phyloP scores from a whole-genome alignment of 768 basidiomycete genomes.

The Candolleomyces aberdarensis region DNA sequence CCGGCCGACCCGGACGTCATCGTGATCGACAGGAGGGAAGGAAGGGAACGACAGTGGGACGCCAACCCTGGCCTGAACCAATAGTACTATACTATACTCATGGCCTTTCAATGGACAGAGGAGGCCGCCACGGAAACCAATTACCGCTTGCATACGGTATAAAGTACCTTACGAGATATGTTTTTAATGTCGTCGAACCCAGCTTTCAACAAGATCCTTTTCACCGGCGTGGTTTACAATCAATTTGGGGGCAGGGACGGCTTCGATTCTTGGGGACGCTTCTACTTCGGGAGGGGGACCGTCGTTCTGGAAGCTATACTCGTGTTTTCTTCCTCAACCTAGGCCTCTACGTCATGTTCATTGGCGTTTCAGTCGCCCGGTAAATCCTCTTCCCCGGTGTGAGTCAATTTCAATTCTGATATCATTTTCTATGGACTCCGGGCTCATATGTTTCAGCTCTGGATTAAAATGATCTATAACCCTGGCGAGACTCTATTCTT shows the following conservation, averaged over 20 bases:
- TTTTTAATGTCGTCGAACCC: neutral
- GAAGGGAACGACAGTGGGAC: too few species aligned
- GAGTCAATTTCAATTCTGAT: too few species aligned
- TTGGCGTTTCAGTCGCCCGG: slow-evolving; percentile 39
- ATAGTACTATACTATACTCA: neutral
- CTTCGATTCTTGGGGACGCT: slow-evolving; percentile 54
- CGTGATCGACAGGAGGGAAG: too few species aligned
- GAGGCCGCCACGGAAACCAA: slow-evolving; percentile 3
- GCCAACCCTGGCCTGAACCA: neutral
- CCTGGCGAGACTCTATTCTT: slow-evolving; percentile 41
- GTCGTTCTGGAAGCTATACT: slow-evolving; percentile 28
- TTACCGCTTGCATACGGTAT: slow-evolving; percentile 11
- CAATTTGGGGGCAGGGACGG: slow-evolving; percentile 38
- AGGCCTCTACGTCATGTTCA: slow-evolving; percentile 49
- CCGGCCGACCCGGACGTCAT: too few species aligned
- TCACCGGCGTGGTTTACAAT: slow-evolving; percentile 18
- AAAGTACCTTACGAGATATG: neutral
- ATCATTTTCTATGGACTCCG: too few species aligned
- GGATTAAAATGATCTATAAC: slow-evolving; percentile 38
- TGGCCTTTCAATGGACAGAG: neutral
- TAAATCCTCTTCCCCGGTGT: too few species aligned
- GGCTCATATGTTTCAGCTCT: slow-evolving; percentile 21
- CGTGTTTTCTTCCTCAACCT: slow-evolving; percentile 37
- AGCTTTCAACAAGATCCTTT: slow-evolving; percentile 9
- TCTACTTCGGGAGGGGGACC: slow-evolving; percentile 49